Base-by-base conservation (phyloP, 2,329 filamentous ascomycete genomes). In the Fusarium brevicatenulatum region DNA sequence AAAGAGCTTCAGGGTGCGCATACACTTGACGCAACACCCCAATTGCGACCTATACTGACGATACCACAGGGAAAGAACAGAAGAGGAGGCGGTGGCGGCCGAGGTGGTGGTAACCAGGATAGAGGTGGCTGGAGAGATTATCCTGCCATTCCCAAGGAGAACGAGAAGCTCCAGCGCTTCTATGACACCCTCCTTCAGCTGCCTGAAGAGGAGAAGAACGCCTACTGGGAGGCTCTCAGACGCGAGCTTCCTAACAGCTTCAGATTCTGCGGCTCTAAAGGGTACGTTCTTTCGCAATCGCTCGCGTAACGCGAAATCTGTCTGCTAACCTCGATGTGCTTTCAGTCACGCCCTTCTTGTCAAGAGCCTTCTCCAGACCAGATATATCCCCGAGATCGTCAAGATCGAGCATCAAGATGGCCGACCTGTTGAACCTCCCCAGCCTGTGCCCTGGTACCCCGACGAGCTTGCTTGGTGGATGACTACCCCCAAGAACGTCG, bases 391-490 rank as follows among this genome's bases (percentile, higher is more conserved):
- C 57, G 90, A 97, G 78, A 97, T 99, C 76, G 91, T 91, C 57
- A 91, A 91, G 66, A 96, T 97, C 80, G 89, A 93, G 79, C 90
- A 93, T 82, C 90, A 91, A 79, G 94, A 99, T 82, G 95, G 93
- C 78, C 88, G 92, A 77, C 87, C 88, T 19, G 95, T 98, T 74
- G 91, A 95, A 70, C 91, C 96, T 18, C 96, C 96, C 15, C 87
- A 90, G 80, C 89, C 93, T 2, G 92, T 99, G 63, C 86, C 91
- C 37, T 98, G 95, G 94, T 99, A 97, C 81, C 96, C 96, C 46
- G 95, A 98, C 80, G 90, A 94, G 79, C 91, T 99, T 69, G 96
- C 96, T 55, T 99, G 97, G 93, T 95, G 91, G 83, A 98, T 98
- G 95, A 97, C 95, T 50, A 98, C 95, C 10, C 94, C 96, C 71